These are phyloP conservation scores for Botrytis byssoidea DNA, from an alignment of 2,329 filamentous ascomycete genomes.

Conservation along the genomic window DNA sequence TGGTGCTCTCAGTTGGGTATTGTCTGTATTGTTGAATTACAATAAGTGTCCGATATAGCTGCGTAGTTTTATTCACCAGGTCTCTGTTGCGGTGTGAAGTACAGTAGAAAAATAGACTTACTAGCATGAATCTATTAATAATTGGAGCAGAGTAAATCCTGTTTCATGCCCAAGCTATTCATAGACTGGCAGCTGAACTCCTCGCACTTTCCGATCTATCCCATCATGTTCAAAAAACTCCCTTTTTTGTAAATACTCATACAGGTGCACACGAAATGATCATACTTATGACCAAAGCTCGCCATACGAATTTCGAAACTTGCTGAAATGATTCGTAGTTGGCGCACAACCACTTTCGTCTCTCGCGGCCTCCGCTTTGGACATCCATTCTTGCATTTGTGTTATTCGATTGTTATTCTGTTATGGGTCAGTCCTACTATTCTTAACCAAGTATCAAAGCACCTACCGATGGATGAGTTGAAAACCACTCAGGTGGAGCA, in stretches of 20 bases:
- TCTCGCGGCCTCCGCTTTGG: conserved; percentile 54
- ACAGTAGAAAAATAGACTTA: conserved; percentile 7
- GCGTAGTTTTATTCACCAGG: background rate
- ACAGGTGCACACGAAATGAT: background rate
- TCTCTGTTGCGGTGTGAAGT: background rate
- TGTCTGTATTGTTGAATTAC: background rate
- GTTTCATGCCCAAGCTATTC: background rate
- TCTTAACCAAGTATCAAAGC: background rate
- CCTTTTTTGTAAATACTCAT: background rate
- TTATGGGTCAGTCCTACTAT: conserved; percentile 24
- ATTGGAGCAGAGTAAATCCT: background rate
- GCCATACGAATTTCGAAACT: conserved; percentile 17
- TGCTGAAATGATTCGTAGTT: conserved; percentile 16
- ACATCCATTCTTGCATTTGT: conserved; percentile 64
- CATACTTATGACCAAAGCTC: conserved; percentile 9
- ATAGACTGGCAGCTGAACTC: background rate
- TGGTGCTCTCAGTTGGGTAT: background rate
- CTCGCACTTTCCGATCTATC: background rate
- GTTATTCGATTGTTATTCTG: conserved; percentile 61
- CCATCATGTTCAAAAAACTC: background rate
- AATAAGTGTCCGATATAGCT: background rate
- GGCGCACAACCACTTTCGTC: conserved; percentile 51
- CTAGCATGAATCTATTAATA: background rate
- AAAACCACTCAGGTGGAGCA: conserved; percentile 67
- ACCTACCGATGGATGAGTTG: conserved; percentile 71